A percentile compares a stretch with the other conserved stretches of the same genome.
Evolutionary conservation across 2,329 filamentous ascomycete genomes (phyloP).

Genomic region (Colletotrichum kahawae): DNA sequence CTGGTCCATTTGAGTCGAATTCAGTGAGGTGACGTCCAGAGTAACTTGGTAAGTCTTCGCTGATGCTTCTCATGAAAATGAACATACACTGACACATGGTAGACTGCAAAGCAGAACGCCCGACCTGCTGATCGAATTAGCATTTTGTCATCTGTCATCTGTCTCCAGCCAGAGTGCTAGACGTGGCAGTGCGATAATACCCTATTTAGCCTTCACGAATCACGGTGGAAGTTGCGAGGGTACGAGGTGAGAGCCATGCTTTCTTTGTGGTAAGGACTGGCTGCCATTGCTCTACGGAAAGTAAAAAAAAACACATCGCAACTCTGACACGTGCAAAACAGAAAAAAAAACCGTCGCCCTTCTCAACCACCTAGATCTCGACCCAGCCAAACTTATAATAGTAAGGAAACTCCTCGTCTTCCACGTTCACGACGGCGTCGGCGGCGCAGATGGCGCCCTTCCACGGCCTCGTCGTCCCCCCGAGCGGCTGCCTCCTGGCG

Average conservation of each 20-base stretch:
- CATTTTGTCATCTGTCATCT: too few species aligned
- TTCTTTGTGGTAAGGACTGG: neutral
- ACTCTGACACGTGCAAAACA: neutral
- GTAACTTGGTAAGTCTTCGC: neutral
- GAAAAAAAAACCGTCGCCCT: neutral
- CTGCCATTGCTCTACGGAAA: neutral
- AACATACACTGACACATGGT: too few species aligned
- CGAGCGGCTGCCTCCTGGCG: neutral
- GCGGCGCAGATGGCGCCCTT: neutral
- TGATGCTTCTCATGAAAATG: neutral
- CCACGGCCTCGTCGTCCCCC: neutral
- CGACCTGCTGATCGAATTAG: too few species aligned
- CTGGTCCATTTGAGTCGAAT: neutral
- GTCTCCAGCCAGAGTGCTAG: too few species aligned
- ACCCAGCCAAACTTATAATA: neutral
- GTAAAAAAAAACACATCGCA: accelerated
- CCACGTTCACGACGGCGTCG: neutral
- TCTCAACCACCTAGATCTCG: neutral
- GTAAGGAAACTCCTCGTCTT: neutral
- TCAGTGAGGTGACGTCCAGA: too few species aligned
- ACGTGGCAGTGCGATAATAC: too few species aligned
- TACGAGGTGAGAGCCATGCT: neutral
- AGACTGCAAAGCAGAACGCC: too few species aligned
- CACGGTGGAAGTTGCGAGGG: neutral
- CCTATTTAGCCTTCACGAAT: neutral